Percentiles rank a stretch among this genome's conserved stretches.
Evolutionary conservation across 306 rosid genomes (phyloP).

Genomic region (Canavalia gladiata): DNA sequence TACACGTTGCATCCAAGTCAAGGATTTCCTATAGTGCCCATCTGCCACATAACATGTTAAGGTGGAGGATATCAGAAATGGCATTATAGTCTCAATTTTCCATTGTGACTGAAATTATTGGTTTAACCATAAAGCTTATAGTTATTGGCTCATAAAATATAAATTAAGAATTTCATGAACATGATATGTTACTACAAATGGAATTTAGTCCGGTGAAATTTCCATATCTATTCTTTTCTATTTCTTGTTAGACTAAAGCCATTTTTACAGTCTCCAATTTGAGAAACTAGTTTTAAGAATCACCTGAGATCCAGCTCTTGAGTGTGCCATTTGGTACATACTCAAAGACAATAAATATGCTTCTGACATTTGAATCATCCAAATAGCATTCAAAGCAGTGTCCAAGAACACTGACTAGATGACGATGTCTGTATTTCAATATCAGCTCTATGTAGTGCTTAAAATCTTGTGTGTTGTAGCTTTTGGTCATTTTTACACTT

Average conservation of each 20-base stretch:
- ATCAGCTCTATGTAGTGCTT: slow-evolving; percentile 67
- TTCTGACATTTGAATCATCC: slow-evolving; percentile 85
- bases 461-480: slow-evolving; percentile 63
- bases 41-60: slow-evolving; percentile 55
- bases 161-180: slow-evolving; percentile 14
- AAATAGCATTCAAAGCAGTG: slow-evolving; percentile 84
- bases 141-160: background rate
- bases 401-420: slow-evolving; percentile 90
- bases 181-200: slow-evolving; percentile 5
- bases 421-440: slow-evolving; percentile 78
- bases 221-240: background rate
- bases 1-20: slow-evolving; percentile 83
- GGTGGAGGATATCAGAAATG: slow-evolving; percentile 36
- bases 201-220: slow-evolving; percentile 4
- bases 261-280: slow-evolving; percentile 24
- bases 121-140: background rate
- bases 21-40: slow-evolving; percentile 60
- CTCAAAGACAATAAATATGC: slow-evolving; percentile 81
- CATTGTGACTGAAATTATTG: slow-evolving; percentile 8
- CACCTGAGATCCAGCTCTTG: slow-evolving; percentile 94
- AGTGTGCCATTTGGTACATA: slow-evolving; percentile 92
- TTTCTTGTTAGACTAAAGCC: slow-evolving; percentile 6
- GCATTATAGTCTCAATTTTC: background rate
- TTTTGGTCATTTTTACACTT: slow-evolving; percentile 73
- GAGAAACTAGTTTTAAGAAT: slow-evolving; percentile 38